These are phyloP conservation scores for Tolypocladium inflatum DNA, from an alignment of 2,329 filamentous ascomycete genomes.

Conservation along the genomic window DNA sequence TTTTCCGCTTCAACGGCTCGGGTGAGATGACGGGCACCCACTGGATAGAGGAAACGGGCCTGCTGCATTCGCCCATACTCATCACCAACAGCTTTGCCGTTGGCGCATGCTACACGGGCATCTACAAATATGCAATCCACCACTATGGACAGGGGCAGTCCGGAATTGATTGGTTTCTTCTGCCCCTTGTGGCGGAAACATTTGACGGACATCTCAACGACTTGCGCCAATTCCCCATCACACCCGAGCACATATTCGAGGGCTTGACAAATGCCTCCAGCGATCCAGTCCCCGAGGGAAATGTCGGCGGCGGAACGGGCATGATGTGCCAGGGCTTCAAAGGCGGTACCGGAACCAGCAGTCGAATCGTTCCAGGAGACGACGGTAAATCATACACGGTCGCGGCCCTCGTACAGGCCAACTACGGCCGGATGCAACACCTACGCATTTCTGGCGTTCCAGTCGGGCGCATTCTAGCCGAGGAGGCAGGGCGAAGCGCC, in stretches of 20 bases:
- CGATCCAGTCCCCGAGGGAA: slow-evolving; percentile 49
- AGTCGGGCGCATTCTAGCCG: slow-evolving; percentile 44
- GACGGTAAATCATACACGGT: slow-evolving; percentile 40
- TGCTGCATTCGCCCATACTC: slow-evolving; percentile 48
- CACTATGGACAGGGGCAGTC: slow-evolving; percentile 31
- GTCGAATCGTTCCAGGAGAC: slow-evolving; percentile 32
- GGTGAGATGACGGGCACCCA: slow-evolving; percentile 54
- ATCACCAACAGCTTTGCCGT: slow-evolving; percentile 50
- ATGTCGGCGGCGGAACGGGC: slow-evolving; percentile 55
- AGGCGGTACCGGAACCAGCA: slow-evolving; percentile 55
- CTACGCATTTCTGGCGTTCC: slow-evolving; percentile 52
- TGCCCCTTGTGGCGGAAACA: slow-evolving; percentile 53
- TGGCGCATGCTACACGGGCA: slow-evolving; percentile 47
- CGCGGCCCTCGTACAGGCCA: slow-evolving; percentile 53
- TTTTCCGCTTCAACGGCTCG: slow-evolving; percentile 41
- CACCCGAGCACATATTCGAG: slow-evolving; percentile 39
- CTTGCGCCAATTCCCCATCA: slow-evolving; percentile 43
- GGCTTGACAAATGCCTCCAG: slow-evolving; percentile 42
- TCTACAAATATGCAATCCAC: slow-evolving; percentile 44
- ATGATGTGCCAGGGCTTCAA: slow-evolving; percentile 60
- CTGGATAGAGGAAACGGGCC: slow-evolving; percentile 52
- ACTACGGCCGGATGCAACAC: slow-evolving; percentile 49
- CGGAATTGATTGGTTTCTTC: slow-evolving; percentile 40
- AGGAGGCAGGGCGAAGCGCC: not conserved
- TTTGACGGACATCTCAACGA: slow-evolving; percentile 55